Evolutionary conservation across 306 rosid species (phyloP).

Genomic region (Adenanthera pavonina): DNA sequence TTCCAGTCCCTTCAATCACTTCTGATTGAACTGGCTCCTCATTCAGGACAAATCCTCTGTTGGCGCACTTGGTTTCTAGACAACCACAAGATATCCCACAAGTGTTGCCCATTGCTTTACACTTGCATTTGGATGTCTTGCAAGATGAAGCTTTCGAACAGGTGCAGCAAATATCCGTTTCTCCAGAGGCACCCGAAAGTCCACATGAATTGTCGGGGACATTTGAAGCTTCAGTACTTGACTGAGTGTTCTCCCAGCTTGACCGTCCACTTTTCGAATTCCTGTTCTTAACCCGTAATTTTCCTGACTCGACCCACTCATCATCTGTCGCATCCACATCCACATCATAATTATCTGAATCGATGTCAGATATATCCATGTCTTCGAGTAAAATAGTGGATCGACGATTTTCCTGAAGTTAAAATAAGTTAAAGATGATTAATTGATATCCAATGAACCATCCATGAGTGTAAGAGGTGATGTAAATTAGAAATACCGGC

Average conservation of each 20-base stretch:
- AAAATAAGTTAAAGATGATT: background rate
- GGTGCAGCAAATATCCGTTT: constrained; percentile 68
- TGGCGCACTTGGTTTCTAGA: constrained; percentile 65
- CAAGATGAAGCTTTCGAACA: constrained; percentile 76
- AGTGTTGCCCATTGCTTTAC: constrained; percentile 53
- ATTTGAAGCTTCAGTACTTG: constrained; percentile 37
- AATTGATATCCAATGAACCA: constrained; percentile 25
- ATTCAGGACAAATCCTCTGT: constrained; percentile 48
- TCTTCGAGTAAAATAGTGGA: constrained; percentile 73
- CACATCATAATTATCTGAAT: constrained; percentile 58
- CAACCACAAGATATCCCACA: constrained; percentile 88
- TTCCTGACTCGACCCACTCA: constrained; percentile 60
- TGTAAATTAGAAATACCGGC: constrained; percentile 54
- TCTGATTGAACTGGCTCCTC: constrained; percentile 33
- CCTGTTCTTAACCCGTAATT: constrained; percentile 48
- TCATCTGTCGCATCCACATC: constrained; percentile 51
- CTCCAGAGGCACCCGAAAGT: constrained; percentile 29
- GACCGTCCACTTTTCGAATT: constrained; percentile 52
- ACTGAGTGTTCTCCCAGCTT: constrained; percentile 39
- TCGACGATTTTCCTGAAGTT: constrained; percentile 68
- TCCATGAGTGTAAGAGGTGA: background rate
- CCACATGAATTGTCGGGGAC: constrained; percentile 46
- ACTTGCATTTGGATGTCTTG: constrained; percentile 80
- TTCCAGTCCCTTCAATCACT: constrained; percentile 38
- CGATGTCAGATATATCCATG: constrained; percentile 72